Evolutionary conservation across 202 grass and related monocot species (phyloP).

Genomic region (Setaria italica): DNA sequence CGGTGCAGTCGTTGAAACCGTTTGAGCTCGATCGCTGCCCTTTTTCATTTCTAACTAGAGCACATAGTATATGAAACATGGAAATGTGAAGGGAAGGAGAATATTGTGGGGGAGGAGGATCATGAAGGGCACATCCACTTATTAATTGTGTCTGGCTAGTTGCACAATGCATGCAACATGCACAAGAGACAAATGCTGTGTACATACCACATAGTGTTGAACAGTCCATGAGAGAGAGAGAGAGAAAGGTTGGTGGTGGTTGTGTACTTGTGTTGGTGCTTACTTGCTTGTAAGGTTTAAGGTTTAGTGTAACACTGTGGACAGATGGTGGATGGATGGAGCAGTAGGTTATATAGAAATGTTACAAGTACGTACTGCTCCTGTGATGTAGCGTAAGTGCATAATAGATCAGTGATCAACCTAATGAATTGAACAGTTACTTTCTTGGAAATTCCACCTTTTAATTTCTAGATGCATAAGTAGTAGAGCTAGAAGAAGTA

Average conservation of each 20-base stretch:
- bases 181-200: slow-evolving; percentile 42
- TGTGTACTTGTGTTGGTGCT: slow-evolving; percentile 6
- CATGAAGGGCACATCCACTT: slow-evolving; percentile 12
- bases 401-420: not conserved
- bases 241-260: not conserved
- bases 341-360: slow-evolving; percentile 3
- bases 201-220: slow-evolving; percentile 42
- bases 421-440: not conserved
- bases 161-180: slow-evolving; percentile 41
- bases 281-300: slow-evolving; percentile 50
- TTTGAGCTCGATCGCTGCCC: slow-evolving; percentile 33
- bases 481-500: not conserved
- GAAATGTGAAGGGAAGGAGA: slow-evolving; percentile 11
- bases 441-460: not conserved
- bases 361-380: slow-evolving; percentile 2
- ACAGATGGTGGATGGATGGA: slow-evolving; percentile 15
- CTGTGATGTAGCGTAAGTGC: not conserved
- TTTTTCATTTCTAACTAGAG: not conserved
- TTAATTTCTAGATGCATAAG: not conserved
- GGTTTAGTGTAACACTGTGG: slow-evolving; percentile 31
- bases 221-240: not conserved
- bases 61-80: slow-evolving; percentile 30
- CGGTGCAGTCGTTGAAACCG: slow-evolving; percentile 44
- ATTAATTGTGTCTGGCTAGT: slow-evolving; percentile 22
- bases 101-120: not conserved